Percentiles rank a stretch among this genome's conserved stretches.
phyloP scores from a whole-genome alignment of 352 stramenopile species.

The Globisporangium ultimum region DNA sequence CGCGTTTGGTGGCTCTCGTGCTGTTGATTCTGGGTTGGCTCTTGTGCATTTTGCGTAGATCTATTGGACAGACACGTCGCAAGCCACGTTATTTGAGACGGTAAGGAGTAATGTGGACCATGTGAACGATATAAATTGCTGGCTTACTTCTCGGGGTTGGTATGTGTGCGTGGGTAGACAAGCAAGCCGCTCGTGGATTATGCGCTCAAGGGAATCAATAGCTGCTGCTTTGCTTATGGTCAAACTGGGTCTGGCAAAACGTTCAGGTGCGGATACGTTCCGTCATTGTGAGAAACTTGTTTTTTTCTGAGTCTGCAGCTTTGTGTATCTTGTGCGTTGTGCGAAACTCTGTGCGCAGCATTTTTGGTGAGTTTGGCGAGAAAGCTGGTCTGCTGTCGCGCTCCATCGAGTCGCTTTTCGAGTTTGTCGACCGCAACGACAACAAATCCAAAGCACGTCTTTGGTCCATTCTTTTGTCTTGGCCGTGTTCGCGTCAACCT shows the following conservation, averaged over 20 bases:
- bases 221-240: constrained; percentile 92
- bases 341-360: constrained; percentile 27
- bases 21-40: too few species aligned
- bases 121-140: too few species aligned
- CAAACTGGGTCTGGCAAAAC: constrained; percentile 86
- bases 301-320: constrained; percentile 1
- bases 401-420: constrained; percentile 89
- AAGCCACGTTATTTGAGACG: constrained; percentile 67
- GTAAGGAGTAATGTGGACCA: constrained; percentile 20
- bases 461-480: too few species aligned
- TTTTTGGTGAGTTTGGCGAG: constrained; percentile 87
- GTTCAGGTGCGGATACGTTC: constrained; percentile 49
- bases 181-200: constrained; percentile 89
- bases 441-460: constrained; percentile 49
- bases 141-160: background rate
- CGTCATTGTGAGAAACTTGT: too few species aligned
- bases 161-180: constrained; percentile 26
- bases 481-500: too few species aligned
- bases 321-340: background rate
- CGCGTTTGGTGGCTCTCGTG: too few species aligned
- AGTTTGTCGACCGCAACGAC: constrained; percentile 66
- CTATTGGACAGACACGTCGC: constrained; percentile 79
- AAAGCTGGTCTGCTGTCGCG: constrained; percentile 86
- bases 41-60: constrained; percentile 50
- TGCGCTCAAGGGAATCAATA: constrained; percentile 90